Base-by-base conservation (phyloP, 148 eudicot species). In the Camellia japonica region DNA sequence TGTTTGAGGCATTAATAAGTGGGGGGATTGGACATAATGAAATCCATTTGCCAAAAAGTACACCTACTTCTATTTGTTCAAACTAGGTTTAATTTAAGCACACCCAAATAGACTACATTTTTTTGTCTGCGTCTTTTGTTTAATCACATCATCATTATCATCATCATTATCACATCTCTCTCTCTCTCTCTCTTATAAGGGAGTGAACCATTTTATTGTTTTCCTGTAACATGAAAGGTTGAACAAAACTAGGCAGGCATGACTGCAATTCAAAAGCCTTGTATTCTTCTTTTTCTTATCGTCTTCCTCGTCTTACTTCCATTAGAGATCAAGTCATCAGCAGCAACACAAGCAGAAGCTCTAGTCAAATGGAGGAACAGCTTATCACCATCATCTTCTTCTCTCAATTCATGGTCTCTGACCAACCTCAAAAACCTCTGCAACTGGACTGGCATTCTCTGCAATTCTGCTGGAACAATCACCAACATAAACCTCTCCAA, bases 381-480 rank as follows among this genome's bases (percentile, higher is more conserved):
- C 61, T 73, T 93, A 19, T 80, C 87, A 18, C 46, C 79, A 64
- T 78, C 87, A 10, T 71, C 74, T 63, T 64, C 88, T 47, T 56
- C 73, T 6, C 83, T 95, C n/a, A 7, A 71, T 60, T 90, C 97
- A 16, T 95, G 98, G 98, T 87, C 81, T 63, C 69, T 38, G 11
- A 77, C 80, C 15, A 82, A 90, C 78, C 61, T 70, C 30, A 66
- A 55, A 60, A 84, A 84, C 81, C 75, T 88, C 8, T 95, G 97
- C 81, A 85, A 81, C n/a, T 95, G 97, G 97, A 84, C 88, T 65
- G 94, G 93, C 56, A 89, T 95, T 66, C 23, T 38, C 60, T 95
- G 97, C 86, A 68, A 76, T 83, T 16, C n/a, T 20, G 78, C 59
- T 51, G 80, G 81, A 8, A 69, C 85, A 4, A 66, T 93, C 58